A percentile compares a stretch with the other conserved stretches of the same genome.
phyloP scores from a whole-genome alignment of 345 rosid genomes.

The Salix brachista region DNA sequence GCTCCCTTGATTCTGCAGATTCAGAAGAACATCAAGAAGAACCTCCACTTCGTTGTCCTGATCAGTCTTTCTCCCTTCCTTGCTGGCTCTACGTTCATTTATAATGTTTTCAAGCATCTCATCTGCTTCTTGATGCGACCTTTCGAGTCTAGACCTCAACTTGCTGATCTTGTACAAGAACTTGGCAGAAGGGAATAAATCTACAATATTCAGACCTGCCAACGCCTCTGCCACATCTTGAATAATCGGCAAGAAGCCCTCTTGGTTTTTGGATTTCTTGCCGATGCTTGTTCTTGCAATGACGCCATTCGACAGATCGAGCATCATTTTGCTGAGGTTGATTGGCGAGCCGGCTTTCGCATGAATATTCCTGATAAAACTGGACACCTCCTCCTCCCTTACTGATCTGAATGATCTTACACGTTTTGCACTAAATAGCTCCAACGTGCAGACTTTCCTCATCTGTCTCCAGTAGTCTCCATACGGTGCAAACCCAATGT shows the following conservation, averaged over 20 bases:
- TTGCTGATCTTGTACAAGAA: background rate
- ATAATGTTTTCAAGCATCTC: constrained; percentile 5
- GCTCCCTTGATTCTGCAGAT: background rate
- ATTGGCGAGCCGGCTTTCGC: constrained; percentile 14
- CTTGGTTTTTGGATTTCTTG: background rate
- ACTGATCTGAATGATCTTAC: background rate
- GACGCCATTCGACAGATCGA: background rate
- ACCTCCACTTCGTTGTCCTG: background rate
- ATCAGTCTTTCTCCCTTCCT: background rate
- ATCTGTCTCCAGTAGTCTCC: constrained; percentile 12
- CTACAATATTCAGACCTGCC: background rate
- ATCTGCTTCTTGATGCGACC: constrained; percentile 1
- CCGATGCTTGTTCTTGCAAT: background rate
- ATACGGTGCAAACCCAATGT: background rate
- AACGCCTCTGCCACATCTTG: background rate
- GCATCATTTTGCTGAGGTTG: constrained; percentile 10
- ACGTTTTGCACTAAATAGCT: background rate
- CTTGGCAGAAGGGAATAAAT: constrained; percentile 7
- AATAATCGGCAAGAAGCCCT: background rate
- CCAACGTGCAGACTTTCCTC: background rate
- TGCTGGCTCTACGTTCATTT: constrained; percentile 2
- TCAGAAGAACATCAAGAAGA: constrained; percentile 15
- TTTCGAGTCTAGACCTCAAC: background rate
- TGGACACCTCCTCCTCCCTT: constrained; percentile 8
- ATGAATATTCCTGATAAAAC: background rate